Evolutionary conservation across 257 asterid species (phyloP).

Genomic region (Przewalskia tangutica): DNA sequence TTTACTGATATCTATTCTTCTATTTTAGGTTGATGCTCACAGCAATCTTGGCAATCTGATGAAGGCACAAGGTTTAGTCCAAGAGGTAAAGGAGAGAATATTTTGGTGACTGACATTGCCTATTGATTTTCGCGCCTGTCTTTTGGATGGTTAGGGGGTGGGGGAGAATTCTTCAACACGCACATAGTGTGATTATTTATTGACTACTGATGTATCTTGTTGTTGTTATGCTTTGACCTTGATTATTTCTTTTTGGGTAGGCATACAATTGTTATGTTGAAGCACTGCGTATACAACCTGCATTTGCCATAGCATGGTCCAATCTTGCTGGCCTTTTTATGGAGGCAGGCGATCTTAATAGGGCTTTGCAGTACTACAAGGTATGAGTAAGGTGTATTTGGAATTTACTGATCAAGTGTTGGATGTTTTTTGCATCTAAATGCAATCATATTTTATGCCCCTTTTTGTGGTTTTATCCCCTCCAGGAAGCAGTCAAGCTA

Average conservation of each 20-base stretch:
- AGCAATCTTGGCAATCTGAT: slow-evolving; percentile 96
- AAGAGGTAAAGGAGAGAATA: slow-evolving; percentile 48
- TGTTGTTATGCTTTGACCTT: no score
- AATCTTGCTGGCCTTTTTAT: slow-evolving; percentile 96
- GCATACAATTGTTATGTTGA: slow-evolving; percentile 90
- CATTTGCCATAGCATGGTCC: slow-evolving; percentile 99
- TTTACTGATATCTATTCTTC: slow-evolving; percentile 4
- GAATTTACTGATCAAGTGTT: slow-evolving; percentile 5
- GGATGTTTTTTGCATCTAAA: neutral
- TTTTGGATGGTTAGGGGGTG: neutral
- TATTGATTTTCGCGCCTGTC: neutral
- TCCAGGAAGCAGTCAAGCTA: slow-evolving; percentile 94
- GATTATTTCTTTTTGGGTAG: slow-evolving; percentile 34
- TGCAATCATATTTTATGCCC: neutral
- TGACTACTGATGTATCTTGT: neutral
- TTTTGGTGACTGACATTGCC: slow-evolving; percentile 1
- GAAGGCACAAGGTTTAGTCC: slow-evolving; percentile 95
- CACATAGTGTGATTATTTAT: neutral
- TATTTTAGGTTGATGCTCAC: slow-evolving; percentile 95
- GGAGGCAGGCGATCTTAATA: slow-evolving; percentile 89
- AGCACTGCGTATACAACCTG: slow-evolving; percentile 86
- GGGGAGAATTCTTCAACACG: neutral
- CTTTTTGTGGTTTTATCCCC: neutral
- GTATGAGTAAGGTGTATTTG: slow-evolving; percentile 20
- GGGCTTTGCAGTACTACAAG: slow-evolving; percentile 96